Base-by-base conservation (phyloP, 2,329 filamentous ascomycete genomes). In the Fusarium robinianum region DNA sequence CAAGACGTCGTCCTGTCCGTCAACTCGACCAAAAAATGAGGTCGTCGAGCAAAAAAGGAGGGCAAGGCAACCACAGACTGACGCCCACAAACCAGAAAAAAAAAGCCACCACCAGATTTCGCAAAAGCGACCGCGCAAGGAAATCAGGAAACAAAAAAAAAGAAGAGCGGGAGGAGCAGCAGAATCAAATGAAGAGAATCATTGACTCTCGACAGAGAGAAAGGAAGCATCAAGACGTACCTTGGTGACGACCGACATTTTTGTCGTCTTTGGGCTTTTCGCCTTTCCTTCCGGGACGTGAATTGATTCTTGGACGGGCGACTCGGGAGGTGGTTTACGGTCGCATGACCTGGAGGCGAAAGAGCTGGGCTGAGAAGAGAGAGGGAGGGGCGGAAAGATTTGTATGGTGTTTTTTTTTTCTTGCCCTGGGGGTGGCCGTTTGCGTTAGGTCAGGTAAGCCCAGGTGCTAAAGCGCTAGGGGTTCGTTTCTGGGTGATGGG, bases 191-290 rank as follows among this genome's bases (percentile, higher is more conserved):
- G 32, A 24, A n/a, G n/a, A n/a, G n/a, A n/a, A n/a, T n/a, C n/a
- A n/a, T n/a, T n/a, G n/a, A n/a, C n/a, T n/a, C n/a, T n/a, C n/a
- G n/a, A 12, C 30, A 39, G 37, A 30, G 22, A 12, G n/a, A 17
- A 3, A 17, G 25, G 22, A 16, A 33, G 11, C 18, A 40, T 33
- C 16, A 47, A 53, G 53, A 72, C 76, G 52, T 69, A 82, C 79
- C 77, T 81, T 79, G 57, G 76, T 77, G 71, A 73, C 77, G 76
- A 81, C 76, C 73, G 78, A 80, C 78, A 81, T 81, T 67, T 80
- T 78, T 55, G 48, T 55, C 51, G 67, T 67, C 67, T 66, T 53
- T 71, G 55, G 67, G 67, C 71, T 72, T 68, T 70, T 76, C 74
- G 75, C 76, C 76, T 78, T n/a, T 63, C 62, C 64, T 65, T 67